Conservation (phyloP, 2,329 filamentous ascomycete genomes). For the Fusarium bulbicola region DNA sequence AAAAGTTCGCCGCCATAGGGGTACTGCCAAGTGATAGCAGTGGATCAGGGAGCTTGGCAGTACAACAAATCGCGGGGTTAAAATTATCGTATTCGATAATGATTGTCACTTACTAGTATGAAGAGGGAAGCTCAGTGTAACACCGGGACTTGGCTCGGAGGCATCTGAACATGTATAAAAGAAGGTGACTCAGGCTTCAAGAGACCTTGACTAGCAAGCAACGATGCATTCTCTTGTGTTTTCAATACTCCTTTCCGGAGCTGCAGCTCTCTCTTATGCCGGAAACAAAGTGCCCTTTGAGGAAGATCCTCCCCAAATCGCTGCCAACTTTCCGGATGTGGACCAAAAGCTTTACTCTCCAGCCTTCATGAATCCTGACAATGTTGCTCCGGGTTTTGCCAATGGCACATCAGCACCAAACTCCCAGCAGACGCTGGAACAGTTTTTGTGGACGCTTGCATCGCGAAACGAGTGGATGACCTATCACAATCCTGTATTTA, state of each 20-base stretch:
- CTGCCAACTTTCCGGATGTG: constrained; percentile 22
- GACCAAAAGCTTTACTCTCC: constrained; percentile 25
- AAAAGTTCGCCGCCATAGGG: neutral
- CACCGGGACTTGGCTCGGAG: neutral
- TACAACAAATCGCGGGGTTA: neutral
- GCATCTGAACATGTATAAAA: neutral
- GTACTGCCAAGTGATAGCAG: neutral
- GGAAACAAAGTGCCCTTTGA: constrained; percentile 4
- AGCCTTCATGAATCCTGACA: constrained; percentile 6
- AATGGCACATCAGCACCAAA: constrained; percentile 25
- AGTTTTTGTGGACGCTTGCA: constrained; percentile 2
- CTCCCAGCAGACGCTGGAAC: constrained; percentile 3
- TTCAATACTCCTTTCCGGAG: neutral
- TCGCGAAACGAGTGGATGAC: constrained; percentile 28
- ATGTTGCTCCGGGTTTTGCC: neutral
- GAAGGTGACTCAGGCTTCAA: fast-evolving
- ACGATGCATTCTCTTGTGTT: neutral
- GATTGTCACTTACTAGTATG: neutral
- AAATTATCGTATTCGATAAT: neutral
- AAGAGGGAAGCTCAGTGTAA: neutral
- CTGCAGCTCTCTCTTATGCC: constrained; percentile 9
- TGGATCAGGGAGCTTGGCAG: neutral
- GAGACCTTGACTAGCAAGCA: neutral
- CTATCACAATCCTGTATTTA: constrained; percentile 20
- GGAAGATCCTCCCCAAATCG: neutral